Evolutionary conservation across 1,284 basidiomycete species (phyloP).

Genomic region (Xerocomus nothofagi): DNA sequence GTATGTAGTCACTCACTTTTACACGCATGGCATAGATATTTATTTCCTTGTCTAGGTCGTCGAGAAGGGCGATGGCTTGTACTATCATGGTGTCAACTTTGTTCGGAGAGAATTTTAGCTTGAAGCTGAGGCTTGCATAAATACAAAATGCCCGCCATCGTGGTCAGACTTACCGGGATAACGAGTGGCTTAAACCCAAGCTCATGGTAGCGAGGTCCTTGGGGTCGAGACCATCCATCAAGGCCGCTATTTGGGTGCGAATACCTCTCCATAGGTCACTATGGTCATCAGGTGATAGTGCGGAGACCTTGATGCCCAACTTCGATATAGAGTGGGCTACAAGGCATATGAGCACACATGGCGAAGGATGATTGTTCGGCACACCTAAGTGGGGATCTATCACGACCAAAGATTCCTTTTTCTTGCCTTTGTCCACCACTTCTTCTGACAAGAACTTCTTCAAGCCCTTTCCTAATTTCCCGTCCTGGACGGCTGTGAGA

Average conservation of each 20-base stretch:
- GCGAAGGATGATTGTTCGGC: conserved; percentile 29
- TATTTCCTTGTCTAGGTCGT: conserved; percentile 99
- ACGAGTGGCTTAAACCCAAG: conserved; percentile 93
- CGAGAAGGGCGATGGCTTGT: conserved; percentile 97
- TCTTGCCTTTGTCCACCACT: conserved; percentile 84
- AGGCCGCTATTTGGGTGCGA: conserved; percentile 81
- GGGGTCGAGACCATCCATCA: conserved; percentile 91
- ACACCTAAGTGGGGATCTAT: conserved; percentile 89
- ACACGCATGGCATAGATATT: conserved; percentile 99
- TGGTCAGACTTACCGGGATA: conserved; percentile 67
- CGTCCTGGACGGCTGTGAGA: conserved; percentile 88
- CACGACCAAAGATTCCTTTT: conserved; percentile 86
- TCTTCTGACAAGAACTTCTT: conserved; percentile 94
- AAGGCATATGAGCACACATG: conserved; percentile 7
- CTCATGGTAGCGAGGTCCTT: conserved; percentile 98
- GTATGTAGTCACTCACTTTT: conserved; percentile 62
- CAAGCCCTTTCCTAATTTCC: conserved; percentile 89
- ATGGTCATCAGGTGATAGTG: conserved; percentile 43
- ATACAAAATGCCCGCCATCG: conserved; percentile 6
- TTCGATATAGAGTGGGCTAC: conserved; percentile 85
- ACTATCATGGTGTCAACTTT: conserved; percentile 99
- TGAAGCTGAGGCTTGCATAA: conserved; percentile 65
- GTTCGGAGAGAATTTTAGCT: conserved; percentile 99
- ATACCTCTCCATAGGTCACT: conserved; percentile 95
- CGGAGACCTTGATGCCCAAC: conserved; percentile 84